phyloP scores from a whole-genome alignment of 1,139 yeast genomes.

The Hyphopichia buzzinii region DNA sequence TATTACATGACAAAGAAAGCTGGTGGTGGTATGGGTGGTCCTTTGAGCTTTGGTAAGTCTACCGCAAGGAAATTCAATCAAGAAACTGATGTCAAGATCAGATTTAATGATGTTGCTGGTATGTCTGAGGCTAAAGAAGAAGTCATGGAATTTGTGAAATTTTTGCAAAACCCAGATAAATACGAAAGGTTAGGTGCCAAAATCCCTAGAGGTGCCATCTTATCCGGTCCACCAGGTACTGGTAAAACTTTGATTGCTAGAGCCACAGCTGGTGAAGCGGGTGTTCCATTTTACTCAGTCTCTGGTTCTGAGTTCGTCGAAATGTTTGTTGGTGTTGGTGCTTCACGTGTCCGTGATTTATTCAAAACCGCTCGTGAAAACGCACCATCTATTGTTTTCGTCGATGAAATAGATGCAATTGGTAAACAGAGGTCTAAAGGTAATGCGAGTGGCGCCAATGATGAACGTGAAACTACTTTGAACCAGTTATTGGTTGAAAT shows the following conservation, averaged over 20 bases:
- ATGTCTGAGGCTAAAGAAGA: slow-evolving; percentile 82
- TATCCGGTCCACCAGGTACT: slow-evolving; percentile 86
- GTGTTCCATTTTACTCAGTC: slow-evolving; percentile 78
- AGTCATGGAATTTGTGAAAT: slow-evolving; percentile 80
- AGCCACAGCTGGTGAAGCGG: slow-evolving; percentile 86
- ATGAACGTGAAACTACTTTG: slow-evolving; percentile 77
- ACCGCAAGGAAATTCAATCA: slow-evolving; percentile 71
- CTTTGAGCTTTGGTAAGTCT: slow-evolving; percentile 63
- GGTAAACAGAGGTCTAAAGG: slow-evolving; percentile 77
- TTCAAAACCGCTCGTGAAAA: slow-evolving; percentile 76
- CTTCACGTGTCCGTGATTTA: slow-evolving; percentile 76
- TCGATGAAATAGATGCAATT: slow-evolving; percentile 84
- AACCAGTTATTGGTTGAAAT: slow-evolving; percentile 79
- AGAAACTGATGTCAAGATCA: slow-evolving; percentile 68
- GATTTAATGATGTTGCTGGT: slow-evolving; percentile 80
- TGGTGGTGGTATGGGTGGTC: slow-evolving; percentile 57
- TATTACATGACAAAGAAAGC: slow-evolving; percentile 63
- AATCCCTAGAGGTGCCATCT: slow-evolving; percentile 80
- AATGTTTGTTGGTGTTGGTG: slow-evolving; percentile 85
- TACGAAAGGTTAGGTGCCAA: slow-evolving; percentile 79
- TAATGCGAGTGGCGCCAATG: slow-evolving; percentile 64
- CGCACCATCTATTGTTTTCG: slow-evolving; percentile 78
- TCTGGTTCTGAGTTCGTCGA: slow-evolving; percentile 81
- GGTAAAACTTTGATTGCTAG: slow-evolving; percentile 80
- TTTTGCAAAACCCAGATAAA: slow-evolving; percentile 69